Evolutionary conservation across 2,329 filamentous ascomycete genomes (phyloP).

Genomic region (Alternaria arborescens): DNA sequence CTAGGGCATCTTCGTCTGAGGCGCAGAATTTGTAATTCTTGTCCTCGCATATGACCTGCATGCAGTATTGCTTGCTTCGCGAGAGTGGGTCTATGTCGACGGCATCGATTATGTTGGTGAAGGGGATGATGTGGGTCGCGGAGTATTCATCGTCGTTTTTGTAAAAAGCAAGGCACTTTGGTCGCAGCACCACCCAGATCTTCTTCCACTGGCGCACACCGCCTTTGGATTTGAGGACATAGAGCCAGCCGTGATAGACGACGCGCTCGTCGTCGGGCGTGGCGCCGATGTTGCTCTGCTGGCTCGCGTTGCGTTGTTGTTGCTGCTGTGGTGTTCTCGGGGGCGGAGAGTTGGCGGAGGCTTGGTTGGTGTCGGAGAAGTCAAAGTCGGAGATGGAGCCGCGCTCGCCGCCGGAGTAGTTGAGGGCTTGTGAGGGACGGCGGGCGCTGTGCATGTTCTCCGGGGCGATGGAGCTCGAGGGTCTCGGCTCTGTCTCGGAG

Average conservation of each 20-base stretch:
- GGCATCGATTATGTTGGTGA: constrained; percentile 82
- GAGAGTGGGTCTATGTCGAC: constrained; percentile 92
- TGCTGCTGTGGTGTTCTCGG: constrained; percentile 29
- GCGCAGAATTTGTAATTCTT: constrained; percentile 67
- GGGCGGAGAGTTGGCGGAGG: constrained; percentile 58
- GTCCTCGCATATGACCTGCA: constrained; percentile 94
- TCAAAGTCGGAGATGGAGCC: constrained; percentile 90
- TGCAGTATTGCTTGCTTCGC: constrained; percentile 82
- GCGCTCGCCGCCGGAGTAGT: constrained; percentile 71
- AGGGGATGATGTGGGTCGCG: constrained; percentile 80
- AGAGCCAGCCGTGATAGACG: constrained; percentile 92
- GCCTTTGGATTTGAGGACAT: constrained; percentile 81
- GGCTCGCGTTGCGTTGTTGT: constrained; percentile 67
- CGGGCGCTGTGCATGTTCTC: constrained; percentile 52
- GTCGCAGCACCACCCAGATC: constrained; percentile 89
- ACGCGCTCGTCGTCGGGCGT: constrained; percentile 78
- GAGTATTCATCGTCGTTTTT: constrained; percentile 92
- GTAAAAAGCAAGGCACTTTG: constrained; percentile 86
- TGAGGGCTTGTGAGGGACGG: constrained; percentile 68
- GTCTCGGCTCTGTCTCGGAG: constrained; percentile 54
- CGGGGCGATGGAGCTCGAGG: constrained; percentile 37
- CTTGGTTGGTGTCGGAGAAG: constrained; percentile 76
- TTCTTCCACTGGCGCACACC: constrained; percentile 95
- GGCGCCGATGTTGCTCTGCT: constrained; percentile 63
- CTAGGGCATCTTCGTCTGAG: constrained; percentile 79